A percentile compares a stretch with the other conserved stretches of the same genome.
Conservation (phyloP, 139 green algal genomes). For the Chlorella sp. region DNA sequence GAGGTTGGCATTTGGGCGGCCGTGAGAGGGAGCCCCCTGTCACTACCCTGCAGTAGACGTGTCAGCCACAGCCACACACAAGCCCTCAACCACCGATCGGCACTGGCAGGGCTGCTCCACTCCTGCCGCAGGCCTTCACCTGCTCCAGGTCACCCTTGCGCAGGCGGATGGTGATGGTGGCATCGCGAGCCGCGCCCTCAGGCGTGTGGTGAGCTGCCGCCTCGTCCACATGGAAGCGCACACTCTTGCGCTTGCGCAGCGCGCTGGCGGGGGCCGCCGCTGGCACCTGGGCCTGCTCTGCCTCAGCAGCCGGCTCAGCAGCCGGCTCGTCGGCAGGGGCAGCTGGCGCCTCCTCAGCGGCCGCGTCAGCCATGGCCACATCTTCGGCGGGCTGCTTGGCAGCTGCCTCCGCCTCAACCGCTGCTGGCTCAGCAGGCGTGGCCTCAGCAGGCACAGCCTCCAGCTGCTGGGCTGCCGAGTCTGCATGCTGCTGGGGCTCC, state of each 20-base stretch:
- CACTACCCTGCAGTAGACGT: too few species aligned
- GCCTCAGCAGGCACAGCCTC: too few species aligned
- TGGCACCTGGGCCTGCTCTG: not conserved
- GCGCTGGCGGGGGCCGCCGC: not conserved
- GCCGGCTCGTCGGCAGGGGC: not conserved
- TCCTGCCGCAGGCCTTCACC: not conserved
- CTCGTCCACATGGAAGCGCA: slow-evolving; percentile 48
- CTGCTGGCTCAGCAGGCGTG: not conserved
- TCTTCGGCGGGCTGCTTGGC: not conserved
- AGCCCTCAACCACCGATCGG: not conserved
- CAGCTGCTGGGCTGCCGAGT: not conserved
- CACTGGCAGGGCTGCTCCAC: too few species aligned
- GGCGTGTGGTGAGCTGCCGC: slow-evolving; percentile 35
- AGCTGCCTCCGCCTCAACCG: not conserved
- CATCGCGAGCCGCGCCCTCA: slow-evolving; percentile 48
- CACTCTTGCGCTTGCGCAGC: slow-evolving; percentile 46
- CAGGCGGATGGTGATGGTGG: slow-evolving; percentile 41
- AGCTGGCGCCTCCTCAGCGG: not conserved
- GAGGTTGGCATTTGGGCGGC: too few species aligned
- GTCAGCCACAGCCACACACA: too few species aligned
- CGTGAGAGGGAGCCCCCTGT: too few species aligned
- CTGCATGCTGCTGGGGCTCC: not conserved
- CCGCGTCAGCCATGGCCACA: not conserved
- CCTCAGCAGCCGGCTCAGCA: not conserved
- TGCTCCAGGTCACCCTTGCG: slow-evolving; percentile 26